Conservation (phyloP, 768 basidiomycete genomes). For the Termitomyces eurrhizus region DNA sequence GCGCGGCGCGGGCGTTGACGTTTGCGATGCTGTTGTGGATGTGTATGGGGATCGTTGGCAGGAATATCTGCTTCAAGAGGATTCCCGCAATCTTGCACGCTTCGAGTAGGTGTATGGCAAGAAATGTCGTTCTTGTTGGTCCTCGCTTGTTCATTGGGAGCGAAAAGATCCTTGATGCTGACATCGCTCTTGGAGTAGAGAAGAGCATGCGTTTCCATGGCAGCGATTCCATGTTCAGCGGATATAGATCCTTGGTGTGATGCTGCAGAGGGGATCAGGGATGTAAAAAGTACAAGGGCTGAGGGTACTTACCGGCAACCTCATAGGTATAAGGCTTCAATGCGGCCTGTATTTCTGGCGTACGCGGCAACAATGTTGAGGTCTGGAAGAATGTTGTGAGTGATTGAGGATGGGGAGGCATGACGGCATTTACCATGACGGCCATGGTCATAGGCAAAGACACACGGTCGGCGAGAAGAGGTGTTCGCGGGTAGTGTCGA, state of each 20-base stretch:
- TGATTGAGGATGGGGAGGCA: neutral
- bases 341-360: conserved; percentile 77
- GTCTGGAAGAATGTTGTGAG: conserved; percentile 38
- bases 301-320: conserved; percentile 60
- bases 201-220: conserved; percentile 89
- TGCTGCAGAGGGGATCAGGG: conserved; percentile 35
- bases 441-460: conserved; percentile 93
- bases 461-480: conserved; percentile 70
- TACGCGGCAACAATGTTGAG: conserved; percentile 82
- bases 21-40: conserved; percentile 82
- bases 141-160: conserved; percentile 68
- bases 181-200: conserved; percentile 79
- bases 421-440: conserved; percentile 72
- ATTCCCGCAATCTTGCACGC: conserved; percentile 77
- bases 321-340: conserved; percentile 96
- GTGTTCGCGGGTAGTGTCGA: conserved; percentile 74
- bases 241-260: conserved; percentile 87
- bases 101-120: conserved; percentile 79
- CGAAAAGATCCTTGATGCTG: conserved; percentile 85
- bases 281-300: neutral
- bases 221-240: conserved; percentile 96
- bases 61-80: conserved; percentile 72
- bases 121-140: conserved; percentile 72
- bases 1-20: conserved; percentile 62
- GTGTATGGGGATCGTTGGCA: conserved; percentile 66